Evolutionary conservation across 306 rosid species (phyloP), one percentile per base, ranked within the genome.

Genomic region (Betula pendula): DNA sequence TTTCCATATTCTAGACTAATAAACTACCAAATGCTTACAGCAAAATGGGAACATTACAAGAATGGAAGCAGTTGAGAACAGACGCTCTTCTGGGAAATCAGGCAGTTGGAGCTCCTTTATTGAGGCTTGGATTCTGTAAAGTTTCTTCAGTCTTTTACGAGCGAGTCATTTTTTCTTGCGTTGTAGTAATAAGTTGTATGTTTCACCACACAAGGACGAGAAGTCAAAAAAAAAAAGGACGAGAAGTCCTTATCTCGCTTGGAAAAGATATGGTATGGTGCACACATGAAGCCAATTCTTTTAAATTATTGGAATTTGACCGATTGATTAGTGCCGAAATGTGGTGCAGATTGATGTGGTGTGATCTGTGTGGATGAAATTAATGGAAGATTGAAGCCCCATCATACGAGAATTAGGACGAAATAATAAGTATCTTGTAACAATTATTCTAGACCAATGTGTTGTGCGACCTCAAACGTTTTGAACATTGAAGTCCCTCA

Each of bases 41-140:
- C 81, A 52, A 48, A 55, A 75, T 72, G 80, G 86, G 68, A 93
- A 89, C 59, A 73, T 70, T 69, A 84, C 88, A 12, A 78, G 76
- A 67, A 75, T 58, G 50, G 81, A 53, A 73, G 67, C 82, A 13
- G 24, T 69, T 31, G 78, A 78, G 77, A 78, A 38, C 15, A 74
- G 82, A 80, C 73, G 72, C 73, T 66, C 62, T 56, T 80, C 67
- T 33, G 20, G 72, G 53, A 81, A 73, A 77, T 49, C 68, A 17
- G 81, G 82, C 76, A 81, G 73, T 53, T 85, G 86, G 88, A 71
- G 73, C n/a, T 81, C 84, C 72, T 11, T 82, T n/a, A 55, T 1
- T 79, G 77, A 79, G 68, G 81, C 14, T 44, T 83, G 73, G 85
- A 47, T 84, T 56, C 56, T 69, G 20, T 71, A 45, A 74, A 70